Evolutionary conservation across 148 eudicot genomes (phyloP).

Genomic region (Dianthus caryophyllus): DNA sequence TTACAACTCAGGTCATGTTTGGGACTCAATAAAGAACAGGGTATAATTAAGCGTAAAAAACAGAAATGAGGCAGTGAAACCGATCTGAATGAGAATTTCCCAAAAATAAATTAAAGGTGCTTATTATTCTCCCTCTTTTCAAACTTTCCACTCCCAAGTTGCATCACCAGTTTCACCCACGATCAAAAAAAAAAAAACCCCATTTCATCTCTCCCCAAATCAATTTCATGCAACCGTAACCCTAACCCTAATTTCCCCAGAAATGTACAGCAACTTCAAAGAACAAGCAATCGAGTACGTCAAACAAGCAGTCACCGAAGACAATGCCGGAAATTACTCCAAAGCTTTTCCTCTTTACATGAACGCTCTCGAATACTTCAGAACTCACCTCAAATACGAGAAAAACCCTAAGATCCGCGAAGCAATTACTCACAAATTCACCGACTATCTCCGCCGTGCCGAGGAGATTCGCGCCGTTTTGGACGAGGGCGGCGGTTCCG

Average conservation of each 20-base stretch:
- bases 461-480: slow-evolving; percentile 92
- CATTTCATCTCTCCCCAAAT: slow-evolving; percentile 1
- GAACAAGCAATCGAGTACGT: slow-evolving; percentile 98
- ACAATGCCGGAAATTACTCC: slow-evolving; percentile 92
- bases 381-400: slow-evolving; percentile 86
- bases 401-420: slow-evolving; percentile 93
- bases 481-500: slow-evolving; percentile 80
- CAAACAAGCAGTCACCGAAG: slow-evolving; percentile 83
- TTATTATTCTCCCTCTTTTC: no score
- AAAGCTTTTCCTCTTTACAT: slow-evolving; percentile 89
- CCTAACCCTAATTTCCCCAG: neutral
- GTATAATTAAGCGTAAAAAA: no score
- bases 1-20: no score
- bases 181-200: no score
- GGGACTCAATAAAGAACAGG: no score
- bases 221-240: slow-evolving; percentile 4
- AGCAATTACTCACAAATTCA: slow-evolving; percentile 83
- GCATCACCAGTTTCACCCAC: no score
- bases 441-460: slow-evolving; percentile 85
- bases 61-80: no score
- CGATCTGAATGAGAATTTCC: no score
- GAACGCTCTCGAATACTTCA: slow-evolving; percentile 96
- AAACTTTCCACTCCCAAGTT: no score
- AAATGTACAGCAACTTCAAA: slow-evolving; percentile 96
- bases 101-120: no score